A percentile compares a stretch with the other conserved stretches of the same genome.
phyloP scores from a whole-genome alignment of 2,329 filamentous ascomycete genomes.

The Cordyceps pruinosa region DNA sequence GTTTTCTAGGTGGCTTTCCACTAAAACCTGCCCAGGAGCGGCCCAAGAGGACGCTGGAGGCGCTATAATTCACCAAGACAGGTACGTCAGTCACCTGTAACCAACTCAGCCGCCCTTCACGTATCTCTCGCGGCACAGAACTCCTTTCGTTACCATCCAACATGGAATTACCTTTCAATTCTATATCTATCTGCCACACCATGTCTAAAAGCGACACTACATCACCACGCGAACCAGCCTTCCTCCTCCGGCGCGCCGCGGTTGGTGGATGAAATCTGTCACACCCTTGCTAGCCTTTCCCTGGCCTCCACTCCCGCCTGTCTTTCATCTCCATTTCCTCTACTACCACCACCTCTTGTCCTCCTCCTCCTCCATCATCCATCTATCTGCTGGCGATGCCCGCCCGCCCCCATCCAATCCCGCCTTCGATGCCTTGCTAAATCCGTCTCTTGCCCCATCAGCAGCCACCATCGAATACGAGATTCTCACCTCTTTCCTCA shows the following conservation, averaged over 20 bases:
- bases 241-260: background rate
- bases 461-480: background rate
- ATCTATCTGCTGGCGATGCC: background rate
- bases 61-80: too few species aligned
- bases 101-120: too few species aligned
- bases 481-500: background rate
- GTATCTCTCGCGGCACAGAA: too few species aligned
- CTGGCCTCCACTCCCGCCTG: background rate
- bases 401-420: background rate
- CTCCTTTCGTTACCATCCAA: too few species aligned
- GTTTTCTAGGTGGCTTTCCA: too few species aligned
- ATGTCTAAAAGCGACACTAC: background rate
- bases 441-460: background rate
- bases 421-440: background rate
- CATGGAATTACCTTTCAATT: background rate
- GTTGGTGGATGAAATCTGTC: slow-evolving; percentile 4
- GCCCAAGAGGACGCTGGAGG: too few species aligned
- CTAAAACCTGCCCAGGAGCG: too few species aligned
- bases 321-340: background rate
- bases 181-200: too few species aligned
- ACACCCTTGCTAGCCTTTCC: background rate
- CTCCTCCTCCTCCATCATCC: background rate
- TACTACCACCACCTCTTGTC: too few species aligned
- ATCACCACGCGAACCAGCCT: background rate
- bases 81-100: too few species aligned